Evolutionary conservation across 2,329 filamentous ascomycete genomes (phyloP), one percentile per base, ranked within the genome.

Genomic region (Pezicula neosporulosa): DNA sequence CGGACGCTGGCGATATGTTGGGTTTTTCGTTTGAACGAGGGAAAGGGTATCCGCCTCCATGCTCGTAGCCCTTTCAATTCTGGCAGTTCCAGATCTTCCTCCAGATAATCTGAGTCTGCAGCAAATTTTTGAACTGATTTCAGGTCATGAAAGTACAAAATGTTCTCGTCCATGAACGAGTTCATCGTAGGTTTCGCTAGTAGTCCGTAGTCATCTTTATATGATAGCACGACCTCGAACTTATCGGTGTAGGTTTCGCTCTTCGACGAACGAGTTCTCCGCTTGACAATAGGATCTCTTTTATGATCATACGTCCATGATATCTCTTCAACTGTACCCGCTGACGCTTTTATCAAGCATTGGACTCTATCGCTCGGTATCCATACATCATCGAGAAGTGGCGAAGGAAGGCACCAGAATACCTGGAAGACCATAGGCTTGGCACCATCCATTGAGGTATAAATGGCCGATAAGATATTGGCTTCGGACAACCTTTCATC

Each of bases 241-340:
- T 13, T 33, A 15, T 66, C 53, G 12, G 57, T 57, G 1, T 59
- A 63, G 6, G 54, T 60, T 16, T 47, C 52, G 27, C 16, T 27
- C 10, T 56, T 49, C 2, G 50, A 54, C 27, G 63, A 64, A 19
- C 66, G 58, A 6, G 66, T 39, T 13, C 66, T 58, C 1, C 68
- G 69, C 12, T 60, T 62, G 45, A 66, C 65, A 19, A 66, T 60
- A 9, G 69, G 69, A 49, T 72, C 68, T n/a, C 67, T 63, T 9
- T 68, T 65, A 48, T 72, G 70, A 30, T 63, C 61, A 47, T 71
- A 71, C 33, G 66, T 61, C 50, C 61, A 60, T 35, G 62, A 61
- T 3, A 66, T 69, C n/a, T 63, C 60, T 47, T 66, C 66, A 6
- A 56, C 59, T 48, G 60, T 59, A 13, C 53, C 51, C 16, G 48